Percentiles rank a stretch among this genome's conserved stretches.
Evolutionary conservation across 768 basidiomycete species (phyloP).

Genomic region (Piloderma croceum): DNA sequence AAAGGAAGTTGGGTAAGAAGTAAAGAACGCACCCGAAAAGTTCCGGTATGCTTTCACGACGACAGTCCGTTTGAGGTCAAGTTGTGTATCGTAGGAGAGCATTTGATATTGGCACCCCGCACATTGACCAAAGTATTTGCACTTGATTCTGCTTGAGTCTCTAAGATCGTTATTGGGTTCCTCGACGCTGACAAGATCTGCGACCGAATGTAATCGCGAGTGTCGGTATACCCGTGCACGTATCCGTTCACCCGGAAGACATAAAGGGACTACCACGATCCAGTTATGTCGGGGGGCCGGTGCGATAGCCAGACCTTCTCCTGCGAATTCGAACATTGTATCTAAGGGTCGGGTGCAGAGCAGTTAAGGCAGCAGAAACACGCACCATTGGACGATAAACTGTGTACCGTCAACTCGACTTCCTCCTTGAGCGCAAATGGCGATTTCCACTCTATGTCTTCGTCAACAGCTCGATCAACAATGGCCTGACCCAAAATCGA

Average conservation of each 20-base stretch:
- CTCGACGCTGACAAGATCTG: constrained; percentile 64
- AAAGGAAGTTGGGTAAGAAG: constrained; percentile 4
- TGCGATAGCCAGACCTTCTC: constrained; percentile 60
- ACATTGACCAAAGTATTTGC: constrained; percentile 86
- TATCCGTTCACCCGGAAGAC: constrained; percentile 78
- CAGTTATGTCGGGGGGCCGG: constrained; percentile 51
- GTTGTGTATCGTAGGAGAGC: constrained; percentile 82
- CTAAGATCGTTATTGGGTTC: constrained; percentile 59
- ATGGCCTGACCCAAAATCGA: constrained; percentile 57
- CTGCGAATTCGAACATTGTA: constrained; percentile 31
- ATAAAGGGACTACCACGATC: constrained; percentile 80
- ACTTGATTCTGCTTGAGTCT: constrained; percentile 60
- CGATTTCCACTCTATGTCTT: constrained; percentile 48
- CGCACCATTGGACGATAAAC: constrained; percentile 59
- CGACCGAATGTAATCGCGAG: constrained; percentile 66
- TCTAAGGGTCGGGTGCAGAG: neutral
- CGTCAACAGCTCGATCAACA: constrained; percentile 44
- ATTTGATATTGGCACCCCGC: constrained; percentile 97
- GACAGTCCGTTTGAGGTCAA: constrained; percentile 81
- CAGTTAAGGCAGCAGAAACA: constrained; percentile 6
- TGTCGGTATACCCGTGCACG: constrained; percentile 68
- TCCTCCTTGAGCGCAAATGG: constrained; percentile 59
- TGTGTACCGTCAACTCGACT: constrained; percentile 59
- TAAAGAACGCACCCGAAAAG: constrained; percentile 49
- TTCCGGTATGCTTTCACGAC: constrained; percentile 78